Evolutionary conservation across 495 filamentous ascomycete species (phyloP), one percentile per base, ranked within the genome.

Genomic region (Xylaria telfairii): DNA sequence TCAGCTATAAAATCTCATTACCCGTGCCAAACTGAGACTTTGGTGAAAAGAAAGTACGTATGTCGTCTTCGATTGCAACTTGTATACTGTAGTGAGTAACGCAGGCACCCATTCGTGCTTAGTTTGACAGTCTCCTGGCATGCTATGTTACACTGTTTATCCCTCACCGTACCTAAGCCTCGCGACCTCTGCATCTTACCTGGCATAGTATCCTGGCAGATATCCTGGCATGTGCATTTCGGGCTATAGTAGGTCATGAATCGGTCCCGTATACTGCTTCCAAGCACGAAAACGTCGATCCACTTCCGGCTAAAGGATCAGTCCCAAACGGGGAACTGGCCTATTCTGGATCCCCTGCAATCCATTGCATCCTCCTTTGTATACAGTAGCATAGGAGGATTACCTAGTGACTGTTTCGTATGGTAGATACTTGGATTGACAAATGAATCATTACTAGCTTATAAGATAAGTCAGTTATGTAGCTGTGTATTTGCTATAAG

Each of bases 21-120:
- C 32, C 4, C 7, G 19, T 37, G 37, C 15, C 30, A 17, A 57
- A 1, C 24, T 21, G 9, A 57, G 28, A 15, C 54, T 57, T 13
- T 37, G 3, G 19, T 39, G 21, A n/a, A 24, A 61, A 37, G 19
- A 24, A 17, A 41, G 57, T 24, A 24, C 15, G 34, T 41, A 26
- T 21, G 34, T n/a, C 2, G 34, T 41, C 8, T 61, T 39, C 12
- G 32, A 30, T 46, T 64, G 41, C 13, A 26, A 32, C 6, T 24
- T 15, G 42, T 62, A 9, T 62, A 37, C 24, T 59, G 17, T 12
- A 37, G 34, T 26, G 4, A 62, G n/a, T 26, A n/a, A 62, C 4
- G 37, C 54, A 42, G 37, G 59, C 59, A 42, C 59, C 59, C 56
- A n/a, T 62, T 62, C 59, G 13, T 62, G 59, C 37, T 26, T 32